These are phyloP conservation scores for Syzygium syzygioides DNA, from an alignment of 441 rosid species.

Conservation along the genomic window DNA sequence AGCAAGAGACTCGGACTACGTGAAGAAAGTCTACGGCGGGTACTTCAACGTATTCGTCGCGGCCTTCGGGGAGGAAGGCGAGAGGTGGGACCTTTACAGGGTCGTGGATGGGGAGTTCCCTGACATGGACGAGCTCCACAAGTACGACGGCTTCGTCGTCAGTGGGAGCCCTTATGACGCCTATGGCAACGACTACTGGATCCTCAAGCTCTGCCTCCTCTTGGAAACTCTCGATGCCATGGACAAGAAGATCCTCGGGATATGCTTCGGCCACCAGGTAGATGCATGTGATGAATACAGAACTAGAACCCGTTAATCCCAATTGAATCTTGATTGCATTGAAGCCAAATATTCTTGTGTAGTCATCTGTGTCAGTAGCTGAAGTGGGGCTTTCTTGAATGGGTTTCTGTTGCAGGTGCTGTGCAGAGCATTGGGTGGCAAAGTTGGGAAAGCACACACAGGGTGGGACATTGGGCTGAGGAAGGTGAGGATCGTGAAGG, in stretches of 20 bases:
- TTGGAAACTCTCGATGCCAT: conserved; percentile 51
- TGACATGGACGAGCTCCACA: conserved; percentile 38
- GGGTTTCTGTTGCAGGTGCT: conserved; percentile 33
- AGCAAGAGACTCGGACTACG: conserved; percentile 66
- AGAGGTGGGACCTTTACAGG: conserved; percentile 63
- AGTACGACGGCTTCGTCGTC: conserved; percentile 69
- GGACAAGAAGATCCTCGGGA: conserved; percentile 73
- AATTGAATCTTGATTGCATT: neutral
- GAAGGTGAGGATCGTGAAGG: conserved; percentile 46
- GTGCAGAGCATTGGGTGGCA: conserved; percentile 71
- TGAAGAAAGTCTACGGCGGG: conserved; percentile 62
- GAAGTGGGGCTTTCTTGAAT: neutral
- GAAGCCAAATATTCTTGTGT: neutral
- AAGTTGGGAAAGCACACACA: conserved; percentile 50
- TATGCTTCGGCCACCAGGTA: conserved; percentile 97
- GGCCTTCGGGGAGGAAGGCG: conserved; percentile 60
- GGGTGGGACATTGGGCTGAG: conserved; percentile 78
- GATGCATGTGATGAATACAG: neutral
- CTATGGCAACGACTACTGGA: conserved; percentile 68
- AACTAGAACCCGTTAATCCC: neutral
- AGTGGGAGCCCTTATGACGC: conserved; percentile 85
- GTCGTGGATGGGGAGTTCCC: conserved; percentile 81
- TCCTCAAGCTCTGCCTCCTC: conserved; percentile 56
- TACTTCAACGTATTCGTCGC: conserved; percentile 65
- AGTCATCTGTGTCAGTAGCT: neutral